Conservation (phyloP, 1,284 basidiomycete species). For the Pholiota adiposa region DNA sequence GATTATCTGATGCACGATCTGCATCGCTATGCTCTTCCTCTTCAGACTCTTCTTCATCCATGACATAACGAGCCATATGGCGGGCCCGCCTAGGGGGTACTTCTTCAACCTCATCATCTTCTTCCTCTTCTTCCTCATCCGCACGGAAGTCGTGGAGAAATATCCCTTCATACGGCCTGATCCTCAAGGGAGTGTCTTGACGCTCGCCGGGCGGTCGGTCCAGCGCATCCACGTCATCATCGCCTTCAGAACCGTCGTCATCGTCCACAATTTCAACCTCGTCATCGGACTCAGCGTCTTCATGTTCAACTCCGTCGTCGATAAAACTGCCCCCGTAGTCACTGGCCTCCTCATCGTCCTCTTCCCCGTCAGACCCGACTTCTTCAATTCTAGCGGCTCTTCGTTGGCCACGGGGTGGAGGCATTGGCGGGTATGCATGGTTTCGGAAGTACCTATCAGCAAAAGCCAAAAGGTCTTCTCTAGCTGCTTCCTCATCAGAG, state of each 20-base stretch:
- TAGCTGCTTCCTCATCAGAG: background rate
- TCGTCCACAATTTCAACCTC: slow-evolving; percentile 12
- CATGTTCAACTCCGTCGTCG: slow-evolving; percentile 22
- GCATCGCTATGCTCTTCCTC: too few relatives aligned
- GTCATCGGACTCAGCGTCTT: slow-evolving; percentile 32
- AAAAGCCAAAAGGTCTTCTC: background rate
- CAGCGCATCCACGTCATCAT: background rate
- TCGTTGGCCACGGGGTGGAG: background rate
- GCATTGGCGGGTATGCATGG: background rate
- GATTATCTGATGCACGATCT: too few relatives aligned
- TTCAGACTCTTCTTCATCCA: too few relatives aligned
- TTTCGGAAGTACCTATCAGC: background rate
- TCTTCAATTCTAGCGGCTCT: slow-evolving; percentile 10
- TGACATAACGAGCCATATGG: too few relatives aligned
- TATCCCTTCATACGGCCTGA: too few relatives aligned
- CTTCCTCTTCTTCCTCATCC: background rate
- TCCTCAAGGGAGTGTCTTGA: background rate
- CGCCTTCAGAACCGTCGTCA: background rate
- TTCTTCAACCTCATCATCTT: background rate
- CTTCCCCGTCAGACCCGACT: slow-evolving; percentile 32
- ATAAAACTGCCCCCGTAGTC: slow-evolving; percentile 26
- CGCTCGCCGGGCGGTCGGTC: background rate
- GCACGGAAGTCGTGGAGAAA: too few relatives aligned
- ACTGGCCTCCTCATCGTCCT: slow-evolving; percentile 22
- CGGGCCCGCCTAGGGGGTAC: background rate